Percentiles rank a stretch among this genome's conserved stretches.
Conservation (phyloP, 1,139 yeast species). For the Geotrichum siamense region DNA sequence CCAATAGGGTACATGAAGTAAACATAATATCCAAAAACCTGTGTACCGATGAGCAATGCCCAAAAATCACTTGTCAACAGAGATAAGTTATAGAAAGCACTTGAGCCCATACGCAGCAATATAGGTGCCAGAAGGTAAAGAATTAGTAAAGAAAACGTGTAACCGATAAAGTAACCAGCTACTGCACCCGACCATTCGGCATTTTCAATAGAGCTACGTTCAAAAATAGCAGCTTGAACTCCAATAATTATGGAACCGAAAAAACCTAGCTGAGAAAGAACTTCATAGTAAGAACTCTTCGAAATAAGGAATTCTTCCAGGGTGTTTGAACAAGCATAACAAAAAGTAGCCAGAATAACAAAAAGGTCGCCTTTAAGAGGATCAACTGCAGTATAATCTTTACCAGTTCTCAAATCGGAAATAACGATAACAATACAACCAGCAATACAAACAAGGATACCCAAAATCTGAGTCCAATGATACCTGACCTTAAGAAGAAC, state of each 20-base stretch:
- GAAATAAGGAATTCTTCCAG: slow-evolving; percentile 41
- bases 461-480: slow-evolving; percentile 41
- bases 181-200: slow-evolving; percentile 38
- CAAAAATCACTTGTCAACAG: slow-evolving; percentile 42
- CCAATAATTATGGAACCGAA: slow-evolving; percentile 40
- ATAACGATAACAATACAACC: slow-evolving; percentile 40
- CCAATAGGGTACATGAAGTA: slow-evolving; percentile 44
- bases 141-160: slow-evolving; percentile 36
- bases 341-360: slow-evolving; percentile 40
- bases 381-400: slow-evolving; percentile 35
- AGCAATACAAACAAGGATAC: slow-evolving; percentile 38
- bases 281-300: slow-evolving; percentile 41
- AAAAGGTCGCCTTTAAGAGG: slow-evolving; percentile 41
- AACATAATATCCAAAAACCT: slow-evolving; percentile 39
- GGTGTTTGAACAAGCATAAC: slow-evolving; percentile 41
- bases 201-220: slow-evolving; percentile 33
- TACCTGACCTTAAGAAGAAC: slow-evolving; percentile 38
- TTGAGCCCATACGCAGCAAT: slow-evolving; percentile 41
- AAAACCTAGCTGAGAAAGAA: slow-evolving; percentile 39
- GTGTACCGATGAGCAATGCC: slow-evolving; percentile 39
- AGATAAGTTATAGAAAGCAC: slow-evolving; percentile 42
- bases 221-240: slow-evolving; percentile 40
- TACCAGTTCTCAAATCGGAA: slow-evolving; percentile 38
- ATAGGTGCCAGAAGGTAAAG: slow-evolving; percentile 39
- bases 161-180: slow-evolving; percentile 41